Percentiles rank a stretch among this genome's conserved stretches.
Conservation (phyloP, 2,329 filamentous ascomycete genomes). For the Sarocladium kiliense region DNA sequence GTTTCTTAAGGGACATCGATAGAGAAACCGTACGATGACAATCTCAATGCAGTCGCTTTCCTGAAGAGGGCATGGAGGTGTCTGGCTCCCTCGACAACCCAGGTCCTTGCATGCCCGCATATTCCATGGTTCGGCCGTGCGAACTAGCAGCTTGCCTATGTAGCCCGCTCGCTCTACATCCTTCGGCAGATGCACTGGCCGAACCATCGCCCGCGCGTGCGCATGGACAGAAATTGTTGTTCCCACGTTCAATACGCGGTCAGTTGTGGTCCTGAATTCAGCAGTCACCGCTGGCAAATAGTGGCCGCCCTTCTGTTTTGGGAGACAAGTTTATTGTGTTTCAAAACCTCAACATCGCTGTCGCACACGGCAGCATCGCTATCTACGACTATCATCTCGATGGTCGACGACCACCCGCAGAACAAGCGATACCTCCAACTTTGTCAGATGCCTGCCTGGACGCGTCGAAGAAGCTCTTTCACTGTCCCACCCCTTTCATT, state of each 20-base stretch:
- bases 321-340: too few relatives aligned
- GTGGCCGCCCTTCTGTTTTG: too few relatives aligned
- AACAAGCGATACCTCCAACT: background rate
- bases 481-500: background rate
- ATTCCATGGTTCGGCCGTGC: background rate
- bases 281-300: too few relatives aligned
- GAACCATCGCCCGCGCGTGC: background rate
- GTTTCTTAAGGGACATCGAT: background rate
- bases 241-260: too few relatives aligned
- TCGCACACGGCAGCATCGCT: background rate
- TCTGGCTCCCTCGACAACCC: background rate
- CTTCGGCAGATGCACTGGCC: constrained; percentile 5
- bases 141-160: background rate
- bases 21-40: constrained; percentile 4
- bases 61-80: background rate
- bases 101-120: background rate
- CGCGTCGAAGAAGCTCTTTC: background rate
- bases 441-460: background rate
- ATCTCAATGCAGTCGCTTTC: background rate
- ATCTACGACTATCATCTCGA: constrained; percentile 1
- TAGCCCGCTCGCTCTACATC: background rate
- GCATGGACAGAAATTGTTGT: background rate
- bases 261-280: background rate
- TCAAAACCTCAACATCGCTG: too few relatives aligned
- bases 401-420: background rate